Base-by-base conservation (phyloP, 169 alveolate species). In the Besnoitia besnoiti region DNA sequence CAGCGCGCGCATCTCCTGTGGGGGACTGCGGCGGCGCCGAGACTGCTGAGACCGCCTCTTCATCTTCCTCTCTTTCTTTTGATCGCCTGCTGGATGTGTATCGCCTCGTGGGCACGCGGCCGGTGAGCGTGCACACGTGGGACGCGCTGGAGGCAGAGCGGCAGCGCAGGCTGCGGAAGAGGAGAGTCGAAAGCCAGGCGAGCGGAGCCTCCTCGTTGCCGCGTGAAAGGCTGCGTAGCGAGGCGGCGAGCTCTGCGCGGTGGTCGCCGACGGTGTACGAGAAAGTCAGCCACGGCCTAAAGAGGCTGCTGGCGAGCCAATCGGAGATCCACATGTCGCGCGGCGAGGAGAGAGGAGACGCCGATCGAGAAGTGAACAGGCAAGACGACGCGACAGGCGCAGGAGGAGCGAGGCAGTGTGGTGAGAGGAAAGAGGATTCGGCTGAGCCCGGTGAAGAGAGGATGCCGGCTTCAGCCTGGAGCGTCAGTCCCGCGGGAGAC, bases 31-130 rank as follows among this genome's bases (percentile, higher is more conserved):
- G n/a, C n/a, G n/a, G n/a, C n/a, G n/a, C n/a, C n/a, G n/a, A n/a
- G n/a, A n/a, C n/a, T n/a, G n/a, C n/a, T n/a, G n/a, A n/a, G n/a
- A n/a, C 67, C 30, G 5, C 67, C 24, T 55, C 67, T 55, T 16
- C 27, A 0, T 19, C 67, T 55, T 16, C 67, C 3, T 16, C 67
- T 55, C 46, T 73, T 14, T 73, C 82, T 55, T 21, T 19, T 0
- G 67, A 55, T 21, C 67, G 46, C 12, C 39, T 73, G 44, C 82
- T 73, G 47, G 82, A 73, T 73, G 27, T 73, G 82, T 73, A 73
- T 16, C 39, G 82, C 0, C 82, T 0, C n/a, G 27, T 73, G 47
- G 82, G 82, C 14, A n/a, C 3, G 46, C 30, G 27, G 10, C 27
- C 19, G 2, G 82, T 73, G 82, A 7, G 47, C 5, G n/a, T 73